Evolutionary conservation across 78 protist species (phyloP).

Genomic region (Dictyostelium citrinum): DNA sequence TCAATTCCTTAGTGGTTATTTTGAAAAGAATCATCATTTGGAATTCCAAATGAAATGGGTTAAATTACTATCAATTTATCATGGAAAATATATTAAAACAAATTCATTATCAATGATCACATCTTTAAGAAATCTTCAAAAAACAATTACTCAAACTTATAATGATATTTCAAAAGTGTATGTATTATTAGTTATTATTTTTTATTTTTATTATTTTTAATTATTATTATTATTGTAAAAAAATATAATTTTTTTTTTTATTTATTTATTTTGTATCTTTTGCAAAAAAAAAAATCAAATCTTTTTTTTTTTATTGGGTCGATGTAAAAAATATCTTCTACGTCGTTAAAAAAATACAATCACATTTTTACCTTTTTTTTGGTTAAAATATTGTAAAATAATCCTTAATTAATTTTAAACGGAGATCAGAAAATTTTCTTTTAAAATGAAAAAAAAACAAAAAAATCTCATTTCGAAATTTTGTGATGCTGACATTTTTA

Average conservation of each 20-base stretch:
- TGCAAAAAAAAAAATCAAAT: not conserved
- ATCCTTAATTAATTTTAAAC: not conserved
- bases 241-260: not conserved
- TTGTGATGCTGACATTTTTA: no score
- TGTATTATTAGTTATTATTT: not conserved
- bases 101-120: conserved; percentile 39
- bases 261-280: not conserved
- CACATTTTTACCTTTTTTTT: not conserved
- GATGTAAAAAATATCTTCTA: not conserved
- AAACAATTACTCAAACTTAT: conserved; percentile 39
- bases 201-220: not conserved
- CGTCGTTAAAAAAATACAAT: not conserved
- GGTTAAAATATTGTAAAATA: not conserved
- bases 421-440: not conserved
- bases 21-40: conserved; percentile 69
- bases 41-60: conserved; percentile 87
- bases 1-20: conserved; percentile 54
- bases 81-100: conserved; percentile 74
- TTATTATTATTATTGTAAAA: not conserved
- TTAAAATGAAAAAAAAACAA: not conserved
- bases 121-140: conserved; percentile 75
- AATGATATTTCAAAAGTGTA: conserved; percentile 73
- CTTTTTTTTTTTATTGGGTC: not conserved
- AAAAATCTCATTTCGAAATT: not conserved
- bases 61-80: conserved; percentile 39